These are phyloP conservation scores for Ochromonas danica DNA, from an alignment of 108 stramenopile species.

Conservation along the genomic window DNA sequence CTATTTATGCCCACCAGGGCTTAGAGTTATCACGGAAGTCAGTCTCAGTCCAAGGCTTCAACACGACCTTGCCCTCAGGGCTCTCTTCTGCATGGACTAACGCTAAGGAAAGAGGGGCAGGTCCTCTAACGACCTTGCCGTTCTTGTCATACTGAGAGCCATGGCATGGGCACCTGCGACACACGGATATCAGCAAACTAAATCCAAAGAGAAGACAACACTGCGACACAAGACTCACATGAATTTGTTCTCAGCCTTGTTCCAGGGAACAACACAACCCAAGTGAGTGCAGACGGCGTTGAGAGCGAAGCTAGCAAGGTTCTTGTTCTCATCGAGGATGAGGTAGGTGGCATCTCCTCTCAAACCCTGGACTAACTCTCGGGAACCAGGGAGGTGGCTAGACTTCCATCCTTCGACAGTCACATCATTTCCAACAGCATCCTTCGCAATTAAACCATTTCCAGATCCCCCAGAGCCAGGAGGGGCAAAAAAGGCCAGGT, in stretches of 20 bases:
- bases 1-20: not conserved
- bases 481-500: conserved; percentile 91
- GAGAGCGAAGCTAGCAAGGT: conserved; percentile 54
- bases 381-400: conserved; percentile 74
- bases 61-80: conserved; percentile 42
- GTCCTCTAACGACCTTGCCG: conserved; percentile 92
- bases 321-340: conserved; percentile 90
- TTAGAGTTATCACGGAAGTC: conserved; percentile 39
- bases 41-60: conserved; percentile 46
- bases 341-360: conserved; percentile 99
- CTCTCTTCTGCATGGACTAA: conserved; percentile 64
- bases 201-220: not conserved
- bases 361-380: conserved; percentile 88
- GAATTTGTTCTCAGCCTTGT: conserved; percentile 93
- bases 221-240: conserved; percentile 53
- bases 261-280: conserved; percentile 98
- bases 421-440: conserved; percentile 87
- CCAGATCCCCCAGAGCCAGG: conserved; percentile 78
- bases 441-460: conserved; percentile 79
- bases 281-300: conserved; percentile 92
- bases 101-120: conserved; percentile 91
- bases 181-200: not conserved
- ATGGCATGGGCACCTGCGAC: conserved; percentile 81
- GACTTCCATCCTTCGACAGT: conserved; percentile 78
- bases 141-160: conserved; percentile 91